These are phyloP conservation scores for Penicillium concentricum DNA, from an alignment of 2,329 filamentous ascomycete species.

Conservation along the genomic window DNA sequence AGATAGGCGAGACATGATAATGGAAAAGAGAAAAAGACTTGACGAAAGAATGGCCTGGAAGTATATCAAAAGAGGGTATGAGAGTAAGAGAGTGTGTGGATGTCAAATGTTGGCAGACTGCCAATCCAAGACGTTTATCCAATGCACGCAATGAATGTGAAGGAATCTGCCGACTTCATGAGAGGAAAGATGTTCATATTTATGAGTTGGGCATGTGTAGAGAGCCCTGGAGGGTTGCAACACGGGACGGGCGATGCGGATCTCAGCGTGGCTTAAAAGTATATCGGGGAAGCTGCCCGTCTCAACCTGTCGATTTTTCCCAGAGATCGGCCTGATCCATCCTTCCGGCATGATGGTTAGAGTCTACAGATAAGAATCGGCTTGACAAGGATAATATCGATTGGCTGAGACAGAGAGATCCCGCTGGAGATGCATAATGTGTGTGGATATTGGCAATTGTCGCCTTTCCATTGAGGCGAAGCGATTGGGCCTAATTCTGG, in stretches of 20 bases:
- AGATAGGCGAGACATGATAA: conserved; percentile 18
- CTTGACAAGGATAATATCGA: background rate
- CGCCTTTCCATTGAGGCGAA: background rate
- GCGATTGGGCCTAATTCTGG: background rate
- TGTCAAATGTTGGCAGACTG: conserved; percentile 8
- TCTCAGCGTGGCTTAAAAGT: conserved; percentile 17
- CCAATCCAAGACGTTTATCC: conserved; percentile 8
- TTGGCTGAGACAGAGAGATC: conserved; percentile 1
- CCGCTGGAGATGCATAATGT: background rate
- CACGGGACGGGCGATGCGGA: conserved; percentile 16
- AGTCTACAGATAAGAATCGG: conserved; percentile 9
- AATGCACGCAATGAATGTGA: conserved; percentile 8
- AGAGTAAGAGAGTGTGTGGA: background rate
- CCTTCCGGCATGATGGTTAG: conserved; percentile 18
- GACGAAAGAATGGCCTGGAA: background rate
- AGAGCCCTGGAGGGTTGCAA: conserved; percentile 1
- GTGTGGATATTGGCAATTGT: conserved; percentile 2
- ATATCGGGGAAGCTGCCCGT: conserved; percentile 12
- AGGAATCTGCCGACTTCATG: background rate
- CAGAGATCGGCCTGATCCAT: conserved; percentile 19
- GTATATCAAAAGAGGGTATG: background rate
- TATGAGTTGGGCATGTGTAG: conserved; percentile 15
- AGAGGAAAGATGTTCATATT: conserved; percentile 13
- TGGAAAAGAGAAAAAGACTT: conserved; percentile 1
- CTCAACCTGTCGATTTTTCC: conserved; percentile 15